Evolutionary conservation across 2,329 filamentous ascomycete genomes (phyloP).

Genomic region (Neofusicoccum kwambonambiense): DNA sequence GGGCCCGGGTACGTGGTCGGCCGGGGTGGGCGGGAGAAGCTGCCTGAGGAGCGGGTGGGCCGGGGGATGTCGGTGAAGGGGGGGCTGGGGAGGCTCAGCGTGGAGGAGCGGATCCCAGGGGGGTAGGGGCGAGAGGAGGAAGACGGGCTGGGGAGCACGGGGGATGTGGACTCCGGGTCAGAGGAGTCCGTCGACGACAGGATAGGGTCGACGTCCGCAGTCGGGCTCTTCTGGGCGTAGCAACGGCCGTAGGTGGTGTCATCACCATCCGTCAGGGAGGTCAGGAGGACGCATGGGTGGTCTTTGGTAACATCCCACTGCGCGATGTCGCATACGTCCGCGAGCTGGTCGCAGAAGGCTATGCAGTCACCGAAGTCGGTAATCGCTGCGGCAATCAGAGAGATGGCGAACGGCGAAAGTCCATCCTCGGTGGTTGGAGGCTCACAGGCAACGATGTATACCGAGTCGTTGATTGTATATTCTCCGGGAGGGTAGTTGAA

Average conservation of each 20-base stretch:
- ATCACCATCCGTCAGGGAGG: background rate
- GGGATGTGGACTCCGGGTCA: background rate
- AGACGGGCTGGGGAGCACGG: background rate
- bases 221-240: background rate
- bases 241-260: background rate
- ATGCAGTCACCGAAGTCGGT: background rate
- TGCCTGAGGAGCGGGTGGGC: no score
- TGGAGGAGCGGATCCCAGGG: background rate
- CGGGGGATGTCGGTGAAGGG: background rate
- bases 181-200: background rate
- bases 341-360: background rate
- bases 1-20: background rate
- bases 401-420: background rate
- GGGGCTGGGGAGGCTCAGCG: background rate
- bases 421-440: background rate
- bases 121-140: background rate
- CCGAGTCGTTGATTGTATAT: background rate
- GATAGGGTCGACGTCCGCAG: background rate
- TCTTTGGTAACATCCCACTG: background rate
- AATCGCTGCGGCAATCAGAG: background rate
- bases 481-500: background rate
- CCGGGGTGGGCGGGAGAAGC: background rate
- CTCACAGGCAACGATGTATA: background rate
- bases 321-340: background rate
- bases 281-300: background rate